Conservation (phyloP, 2,329 filamentous ascomycete genomes). For the Nigrospora oryzae region DNA sequence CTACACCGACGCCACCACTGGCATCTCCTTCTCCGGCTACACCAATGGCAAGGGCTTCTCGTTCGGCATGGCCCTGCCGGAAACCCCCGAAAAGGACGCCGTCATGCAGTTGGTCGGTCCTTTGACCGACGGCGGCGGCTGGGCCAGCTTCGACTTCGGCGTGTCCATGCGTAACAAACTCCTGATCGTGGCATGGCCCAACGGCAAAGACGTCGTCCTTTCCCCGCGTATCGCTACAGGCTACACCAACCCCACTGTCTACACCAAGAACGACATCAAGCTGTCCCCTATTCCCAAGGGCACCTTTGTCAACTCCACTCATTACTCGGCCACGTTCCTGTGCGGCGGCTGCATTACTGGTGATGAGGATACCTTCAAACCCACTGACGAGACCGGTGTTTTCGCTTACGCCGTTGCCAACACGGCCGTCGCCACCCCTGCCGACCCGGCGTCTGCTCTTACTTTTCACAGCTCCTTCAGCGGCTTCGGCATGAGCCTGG, state of each 20-base stretch:
- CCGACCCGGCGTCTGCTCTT: slow-evolving; percentile 22
- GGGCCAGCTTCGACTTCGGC: slow-evolving; percentile 37
- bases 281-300: slow-evolving; percentile 38
- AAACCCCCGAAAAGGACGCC: slow-evolving; percentile 39
- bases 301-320: slow-evolving; percentile 42
- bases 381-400: slow-evolving; percentile 14
- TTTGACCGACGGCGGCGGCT: slow-evolving; percentile 32
- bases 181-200: slow-evolving; percentile 40
- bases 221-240: slow-evolving; percentile 22
- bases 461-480: slow-evolving; percentile 32
- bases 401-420: slow-evolving; percentile 31
- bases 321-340: slow-evolving; percentile 45
- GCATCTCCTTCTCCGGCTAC: slow-evolving; percentile 33
- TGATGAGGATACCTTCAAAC: slow-evolving; percentile 21
- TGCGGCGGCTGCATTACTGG: slow-evolving; percentile 33
- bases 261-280: slow-evolving; percentile 27
- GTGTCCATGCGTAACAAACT: slow-evolving; percentile 38
- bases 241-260: slow-evolving; percentile 38
- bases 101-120: slow-evolving; percentile 43
- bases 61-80: slow-evolving; percentile 42
- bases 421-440: slow-evolving; percentile 19
- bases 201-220: slow-evolving; percentile 28
- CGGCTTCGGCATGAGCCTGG: slow-evolving; percentile 22
- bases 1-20: slow-evolving; percentile 33
- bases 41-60: slow-evolving; percentile 26